phyloP scores from a whole-genome alignment of 805 yeast species.

The Blastobotrys americana region DNA sequence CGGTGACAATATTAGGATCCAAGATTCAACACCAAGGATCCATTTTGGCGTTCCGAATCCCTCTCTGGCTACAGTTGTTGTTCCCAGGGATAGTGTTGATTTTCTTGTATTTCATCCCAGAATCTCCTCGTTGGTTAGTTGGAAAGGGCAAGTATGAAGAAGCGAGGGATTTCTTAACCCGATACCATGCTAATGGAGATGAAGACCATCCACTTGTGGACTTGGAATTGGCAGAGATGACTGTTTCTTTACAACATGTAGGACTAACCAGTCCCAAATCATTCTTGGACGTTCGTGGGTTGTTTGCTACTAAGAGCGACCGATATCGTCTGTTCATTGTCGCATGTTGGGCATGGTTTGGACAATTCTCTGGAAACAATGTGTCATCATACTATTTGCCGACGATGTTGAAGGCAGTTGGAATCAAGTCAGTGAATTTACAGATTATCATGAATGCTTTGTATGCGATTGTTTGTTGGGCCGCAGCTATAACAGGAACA shows the following conservation, averaged over 20 bases:
- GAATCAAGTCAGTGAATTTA: conserved; percentile 5
- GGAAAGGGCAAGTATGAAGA: conserved; percentile 49
- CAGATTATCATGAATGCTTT: conserved; percentile 9
- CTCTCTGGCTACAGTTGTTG: conserved; percentile 17
- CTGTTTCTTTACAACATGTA: conserved; percentile 8
- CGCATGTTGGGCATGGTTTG: conserved; percentile 12
- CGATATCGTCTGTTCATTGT: conserved; percentile 10
- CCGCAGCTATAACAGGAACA: conserved; percentile 17
- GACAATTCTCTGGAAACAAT: conserved; percentile 9
- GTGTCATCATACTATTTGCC: conserved; percentile 12
- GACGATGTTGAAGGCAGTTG: conserved; percentile 11
- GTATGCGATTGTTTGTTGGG: conserved; percentile 10
- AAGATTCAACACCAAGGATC: conserved; percentile 6
- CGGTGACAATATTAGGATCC: conserved; percentile 10
- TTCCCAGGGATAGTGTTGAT: conserved; percentile 11
- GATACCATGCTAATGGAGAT: conserved; percentile 17
- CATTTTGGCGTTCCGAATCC: conserved; percentile 8
- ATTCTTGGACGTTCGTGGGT: conserved; percentile 7
- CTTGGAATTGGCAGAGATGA: conserved; percentile 16
- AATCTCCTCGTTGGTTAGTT: conserved; percentile 77
- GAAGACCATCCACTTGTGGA: conserved; percentile 13
- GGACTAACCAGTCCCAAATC: conserved; percentile 9
- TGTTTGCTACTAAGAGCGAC: conserved; percentile 9
- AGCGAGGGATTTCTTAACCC: conserved; percentile 31
- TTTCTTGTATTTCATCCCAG: conserved; percentile 60